Base-by-base conservation (phyloP, 495 filamentous ascomycete species). In the Xylaria palmicola region DNA sequence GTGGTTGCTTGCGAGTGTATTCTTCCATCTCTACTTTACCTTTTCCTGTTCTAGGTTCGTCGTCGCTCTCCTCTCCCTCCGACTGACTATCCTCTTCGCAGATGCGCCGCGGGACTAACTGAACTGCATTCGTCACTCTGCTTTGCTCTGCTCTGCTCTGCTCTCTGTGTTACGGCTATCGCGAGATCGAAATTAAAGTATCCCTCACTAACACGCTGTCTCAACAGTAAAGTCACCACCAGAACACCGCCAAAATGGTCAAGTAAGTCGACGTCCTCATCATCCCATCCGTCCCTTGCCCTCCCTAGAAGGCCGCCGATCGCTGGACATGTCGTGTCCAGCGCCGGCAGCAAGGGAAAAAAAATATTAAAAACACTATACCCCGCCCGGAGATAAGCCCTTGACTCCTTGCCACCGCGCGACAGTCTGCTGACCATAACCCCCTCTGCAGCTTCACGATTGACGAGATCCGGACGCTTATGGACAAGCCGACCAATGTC, bases 401-500 rank as follows among this genome's bases (percentile, higher is more conserved):
- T 57, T 50, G 29, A n/a, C 50, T 52, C 52, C 13, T 39, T 51
- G 48, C 48, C 48, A 10, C 22, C 20, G 43, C 43, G 37, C 44
- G 32, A 57, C 45, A 32, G 13, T 55, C 27, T 57, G 56, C 66
- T 77, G 68, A 79, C 72, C 39, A 64, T 62, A 69, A n/a, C 63
- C 41, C 22, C 47, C 54, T 80, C 75, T 27, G 20, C 30, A 98
- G 93, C 89, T 98, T 98, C 88, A 98, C 94, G 75, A 87, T 97
- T 81, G 92, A 97, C 76, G 91, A 97, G 87, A 91, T 98, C 85
- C 91, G 94, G 81, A 74, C 68, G 65, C 86, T 98, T 81, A 98
- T 98, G 94, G 93, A 97, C 90, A 90, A 90, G 77, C 86, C 89
- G 81, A 89, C 88, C 74, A 98, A 98, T 84, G 94, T 98, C 86